Evolutionary conservation across 2,329 filamentous ascomycete genomes (phyloP), one percentile per base, ranked within the genome.

Genomic region (Microcyclospora tardicrescens): DNA sequence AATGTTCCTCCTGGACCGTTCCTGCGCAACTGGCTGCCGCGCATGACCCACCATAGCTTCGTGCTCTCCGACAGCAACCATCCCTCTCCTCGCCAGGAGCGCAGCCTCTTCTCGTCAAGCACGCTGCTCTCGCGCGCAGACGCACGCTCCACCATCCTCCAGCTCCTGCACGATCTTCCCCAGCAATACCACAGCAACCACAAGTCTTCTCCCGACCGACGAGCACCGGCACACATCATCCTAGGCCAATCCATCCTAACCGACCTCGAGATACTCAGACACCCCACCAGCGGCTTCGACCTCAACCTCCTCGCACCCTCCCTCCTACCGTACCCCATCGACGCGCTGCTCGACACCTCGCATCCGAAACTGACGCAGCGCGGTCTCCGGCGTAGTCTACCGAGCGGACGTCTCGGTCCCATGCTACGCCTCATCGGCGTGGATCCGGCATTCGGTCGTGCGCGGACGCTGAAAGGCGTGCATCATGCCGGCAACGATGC

Each of bases 221-320:
- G 16, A n/a, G 28, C 11, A 29, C 19, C 14, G 34, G n/a, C 30
- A 19, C 29, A 35, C 24, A 36, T 39, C 12, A 65, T 94, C 9
- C 75, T 93, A 4, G 87, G 84, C 9, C 85, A 94, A 52, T 77
- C 81, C 39, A 58, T 80, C 6, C 49, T 59, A 0, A 57, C 66
- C 4, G 87, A 94, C 50, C 62, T 93, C 39, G 60, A 62, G 0
- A 82, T 79, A 51, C 68, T 94, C 2, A 54, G 85, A 6, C 33
- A 38, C 15, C 41, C 41, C 13, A 36, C 31, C 1, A n/a, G 46
- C 12, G 59, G 62, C 8, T 60, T 75, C 5, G 57, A 61, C 2
- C 31, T 47, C 11, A 40, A 34, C 34, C 33, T 41, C 10, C 30
- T 40, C 3, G 28, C 37, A 5, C 19, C 15, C 10, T 31, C 28